These are phyloP conservation scores for Gryganskiella cystojenkinii DNA, from an alignment of 192 early-diverging fungal genomes.

Conservation along the genomic window DNA sequence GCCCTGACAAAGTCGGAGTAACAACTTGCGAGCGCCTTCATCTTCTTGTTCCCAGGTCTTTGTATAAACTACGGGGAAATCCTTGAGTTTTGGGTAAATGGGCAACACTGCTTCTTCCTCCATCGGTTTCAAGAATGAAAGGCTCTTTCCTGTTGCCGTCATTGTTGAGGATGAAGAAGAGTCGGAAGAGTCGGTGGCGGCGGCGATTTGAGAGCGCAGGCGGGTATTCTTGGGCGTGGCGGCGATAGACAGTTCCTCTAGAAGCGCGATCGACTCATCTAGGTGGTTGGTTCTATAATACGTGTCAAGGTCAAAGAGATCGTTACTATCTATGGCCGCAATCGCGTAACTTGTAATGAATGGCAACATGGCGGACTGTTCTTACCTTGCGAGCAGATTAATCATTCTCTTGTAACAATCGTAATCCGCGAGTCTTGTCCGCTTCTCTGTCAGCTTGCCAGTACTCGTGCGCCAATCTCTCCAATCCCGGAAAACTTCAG, in stretches of 20 bases:
- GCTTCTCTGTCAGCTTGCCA: conserved; percentile 34
- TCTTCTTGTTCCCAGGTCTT: conserved; percentile 51
- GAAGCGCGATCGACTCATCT: conserved; percentile 40
- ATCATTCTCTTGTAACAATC: conserved; percentile 69
- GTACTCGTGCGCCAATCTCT: conserved; percentile 64
- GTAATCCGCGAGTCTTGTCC: conserved; percentile 64
- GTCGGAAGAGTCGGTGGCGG: not conserved
- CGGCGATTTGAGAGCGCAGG: conserved; percentile 30
- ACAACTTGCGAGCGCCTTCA: conserved; percentile 21
- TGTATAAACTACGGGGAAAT: conserved; percentile 44
- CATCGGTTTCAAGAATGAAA: conserved; percentile 12
- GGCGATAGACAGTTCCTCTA: conserved; percentile 45
- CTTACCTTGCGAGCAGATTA: conserved; percentile 70
- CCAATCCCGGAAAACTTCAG: conserved; percentile 76
- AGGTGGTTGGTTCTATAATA: conserved; percentile 39
- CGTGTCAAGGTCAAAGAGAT: not conserved
- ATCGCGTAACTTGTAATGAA: not conserved
- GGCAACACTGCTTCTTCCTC: conserved; percentile 33
- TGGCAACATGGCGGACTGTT: not conserved
- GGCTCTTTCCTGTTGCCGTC: not conserved
- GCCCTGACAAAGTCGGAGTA: conserved; percentile 35
- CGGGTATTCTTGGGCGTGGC: conserved; percentile 51
- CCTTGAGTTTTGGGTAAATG: conserved; percentile 41
- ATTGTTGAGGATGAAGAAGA: conserved; percentile 7
- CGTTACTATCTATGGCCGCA: no score